Conservation (phyloP, 2,329 filamentous ascomycete species). For the Neoscytalidium dimidiatum region DNA sequence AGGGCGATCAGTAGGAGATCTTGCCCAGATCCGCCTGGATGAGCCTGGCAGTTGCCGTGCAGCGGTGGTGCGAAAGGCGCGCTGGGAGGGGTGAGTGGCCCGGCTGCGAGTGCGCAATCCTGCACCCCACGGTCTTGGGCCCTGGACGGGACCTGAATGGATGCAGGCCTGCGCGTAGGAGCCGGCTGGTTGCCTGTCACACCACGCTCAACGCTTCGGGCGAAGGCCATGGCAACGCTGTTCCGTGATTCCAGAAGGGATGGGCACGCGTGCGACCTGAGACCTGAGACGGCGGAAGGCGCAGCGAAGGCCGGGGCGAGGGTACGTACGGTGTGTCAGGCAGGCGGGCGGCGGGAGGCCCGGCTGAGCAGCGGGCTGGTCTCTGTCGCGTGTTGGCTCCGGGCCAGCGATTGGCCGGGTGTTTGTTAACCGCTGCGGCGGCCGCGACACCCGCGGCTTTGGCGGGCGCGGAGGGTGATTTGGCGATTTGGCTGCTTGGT, state of each 20-base stretch:
- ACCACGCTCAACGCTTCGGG: neutral
- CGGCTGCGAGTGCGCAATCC: constrained; percentile 11
- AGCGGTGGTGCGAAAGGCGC: neutral
- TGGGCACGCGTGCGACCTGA: constrained; percentile 6
- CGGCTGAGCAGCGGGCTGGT: neutral
- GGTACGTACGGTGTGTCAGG: neutral
- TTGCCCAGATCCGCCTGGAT: constrained; percentile 15
- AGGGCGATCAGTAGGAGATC: constrained; percentile 17
- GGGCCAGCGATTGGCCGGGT: neutral
- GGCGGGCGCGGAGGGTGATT: neutral
- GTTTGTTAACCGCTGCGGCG: constrained; percentile 8
- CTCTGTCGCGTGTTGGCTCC: neutral
- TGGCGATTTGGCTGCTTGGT: constrained; percentile 8
- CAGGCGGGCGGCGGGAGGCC: constrained; percentile 3
- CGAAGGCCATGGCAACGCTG: no score
- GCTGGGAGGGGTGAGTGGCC: neutral
- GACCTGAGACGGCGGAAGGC: neutral
- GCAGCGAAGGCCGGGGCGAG: neutral
- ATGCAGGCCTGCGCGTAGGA: neutral
- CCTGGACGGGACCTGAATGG: constrained; percentile 1
- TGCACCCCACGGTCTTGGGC: constrained; percentile 10
- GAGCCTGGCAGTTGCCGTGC: neutral
- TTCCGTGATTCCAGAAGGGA: neutral
- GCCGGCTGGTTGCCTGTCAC: constrained; percentile 10
- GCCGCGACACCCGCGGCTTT: constrained; percentile 6